phyloP scores from a whole-genome alignment of 2,329 filamentous ascomycete species.

The Diplodia seriata region DNA sequence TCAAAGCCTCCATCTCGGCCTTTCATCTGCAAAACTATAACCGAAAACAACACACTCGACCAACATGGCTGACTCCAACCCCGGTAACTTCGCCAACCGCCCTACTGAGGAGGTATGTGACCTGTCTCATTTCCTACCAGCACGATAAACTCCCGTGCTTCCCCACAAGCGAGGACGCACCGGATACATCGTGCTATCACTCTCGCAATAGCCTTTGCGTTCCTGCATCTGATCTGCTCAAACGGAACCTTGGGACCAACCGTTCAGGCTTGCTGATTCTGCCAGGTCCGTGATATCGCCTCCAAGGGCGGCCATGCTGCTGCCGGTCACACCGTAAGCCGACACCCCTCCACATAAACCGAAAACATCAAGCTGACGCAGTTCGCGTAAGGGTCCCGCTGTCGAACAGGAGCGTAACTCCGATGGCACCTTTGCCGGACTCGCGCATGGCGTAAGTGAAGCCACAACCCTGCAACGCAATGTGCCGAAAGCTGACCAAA shows the following conservation, averaged over 20 bases:
- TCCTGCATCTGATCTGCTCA: background rate
- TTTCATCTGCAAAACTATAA: constrained; percentile 12
- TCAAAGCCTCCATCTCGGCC: constrained; percentile 27
- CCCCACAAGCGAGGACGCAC: background rate
- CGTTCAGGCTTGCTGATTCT: background rate
- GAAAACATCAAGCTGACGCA: background rate
- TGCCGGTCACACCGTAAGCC: constrained; percentile 34
- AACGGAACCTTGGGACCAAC: background rate
- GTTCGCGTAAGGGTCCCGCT: background rate
- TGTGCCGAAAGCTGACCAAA: background rate
- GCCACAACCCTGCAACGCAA: constrained; percentile 46
- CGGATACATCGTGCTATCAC: background rate
- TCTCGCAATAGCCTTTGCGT: background rate
- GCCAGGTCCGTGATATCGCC: constrained; percentile 53
- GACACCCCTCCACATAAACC: constrained; percentile 3
- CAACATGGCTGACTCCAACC: constrained; percentile 53
- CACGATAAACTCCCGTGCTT: background rate
- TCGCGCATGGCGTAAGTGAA: constrained; percentile 47
- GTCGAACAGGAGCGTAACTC: constrained; percentile 44
- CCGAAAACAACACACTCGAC: background rate
- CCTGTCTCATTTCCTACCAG: background rate
- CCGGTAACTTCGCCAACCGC: constrained; percentile 61
- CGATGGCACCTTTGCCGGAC: constrained; percentile 50
- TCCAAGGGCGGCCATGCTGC: constrained; percentile 58
- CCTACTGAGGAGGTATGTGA: constrained; percentile 52